phyloP scores from a whole-genome alignment of 768 basidiomycete species.

The Polyporus arcularius region DNA sequence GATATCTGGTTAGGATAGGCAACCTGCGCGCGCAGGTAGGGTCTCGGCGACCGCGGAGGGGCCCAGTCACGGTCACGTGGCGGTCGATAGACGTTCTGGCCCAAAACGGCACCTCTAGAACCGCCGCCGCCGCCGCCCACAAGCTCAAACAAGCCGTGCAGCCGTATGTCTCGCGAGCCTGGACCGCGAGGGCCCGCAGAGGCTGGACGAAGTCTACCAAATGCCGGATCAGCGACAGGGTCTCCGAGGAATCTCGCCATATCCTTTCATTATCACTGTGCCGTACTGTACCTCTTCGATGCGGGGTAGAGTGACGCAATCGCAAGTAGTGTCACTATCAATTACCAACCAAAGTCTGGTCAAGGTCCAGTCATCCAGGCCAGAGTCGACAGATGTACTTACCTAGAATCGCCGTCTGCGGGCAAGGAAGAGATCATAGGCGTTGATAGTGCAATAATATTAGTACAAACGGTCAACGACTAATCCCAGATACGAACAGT shows the following conservation, averaged over 20 bases:
- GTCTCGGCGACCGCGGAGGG: constrained; percentile 11
- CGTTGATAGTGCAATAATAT: not conserved
- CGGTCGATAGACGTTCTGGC: constrained; percentile 18
- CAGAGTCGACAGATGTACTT: too few relatives aligned
- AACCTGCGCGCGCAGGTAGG: not conserved
- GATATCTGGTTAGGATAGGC: constrained; percentile 4
- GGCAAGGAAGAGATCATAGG: not conserved
- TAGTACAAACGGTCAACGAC: not conserved
- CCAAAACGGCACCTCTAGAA: constrained; percentile 18
- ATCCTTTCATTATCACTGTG: not conserved
- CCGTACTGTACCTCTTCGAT: too few relatives aligned
- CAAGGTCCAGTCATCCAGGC: too few relatives aligned
- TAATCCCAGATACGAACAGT: not conserved
- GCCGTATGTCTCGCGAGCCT: not conserved
- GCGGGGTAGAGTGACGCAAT: too few relatives aligned
- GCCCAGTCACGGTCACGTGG: constrained; percentile 23
- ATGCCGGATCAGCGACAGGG: not conserved
- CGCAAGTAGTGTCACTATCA: too few relatives aligned
- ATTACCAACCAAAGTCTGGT: too few relatives aligned
- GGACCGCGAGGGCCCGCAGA: not conserved
- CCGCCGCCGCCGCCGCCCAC: constrained; percentile 11
- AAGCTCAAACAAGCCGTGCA: constrained; percentile 14
- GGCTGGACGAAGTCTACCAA: not conserved
- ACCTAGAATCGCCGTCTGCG: not conserved
- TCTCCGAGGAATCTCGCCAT: not conserved